Conservation (phyloP, 106 monocot genomes). For the Alisma plantagoaquatica region DNA sequence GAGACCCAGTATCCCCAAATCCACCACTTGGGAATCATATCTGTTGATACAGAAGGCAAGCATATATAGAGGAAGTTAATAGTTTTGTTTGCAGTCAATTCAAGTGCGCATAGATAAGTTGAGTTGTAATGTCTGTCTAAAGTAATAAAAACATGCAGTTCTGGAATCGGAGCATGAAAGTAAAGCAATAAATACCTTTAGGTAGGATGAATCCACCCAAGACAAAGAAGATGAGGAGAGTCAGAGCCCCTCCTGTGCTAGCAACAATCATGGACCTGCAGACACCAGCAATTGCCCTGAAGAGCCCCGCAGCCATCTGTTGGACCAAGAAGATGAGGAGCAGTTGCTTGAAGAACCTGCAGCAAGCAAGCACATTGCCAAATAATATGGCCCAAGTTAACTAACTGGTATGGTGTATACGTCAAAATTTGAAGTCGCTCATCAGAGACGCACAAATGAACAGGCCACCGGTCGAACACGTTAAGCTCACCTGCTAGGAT, state of each 20-base stretch:
- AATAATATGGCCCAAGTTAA: too few relatives aligned
- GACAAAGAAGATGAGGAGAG: constrained; percentile 34
- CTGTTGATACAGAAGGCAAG: constrained; percentile 14
- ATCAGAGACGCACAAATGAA: too few relatives aligned
- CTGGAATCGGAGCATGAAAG: too few relatives aligned
- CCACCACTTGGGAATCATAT: constrained; percentile 47
- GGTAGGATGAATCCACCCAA: constrained; percentile 75
- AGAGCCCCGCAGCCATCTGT: constrained; percentile 67
- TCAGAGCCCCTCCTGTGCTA: constrained; percentile 41
- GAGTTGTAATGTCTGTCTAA: too few relatives aligned
- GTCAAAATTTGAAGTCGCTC: too few relatives aligned
- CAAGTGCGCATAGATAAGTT: too few relatives aligned
- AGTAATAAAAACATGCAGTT: too few relatives aligned
- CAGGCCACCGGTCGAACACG: too few relatives aligned
- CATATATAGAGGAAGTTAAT: neutral
- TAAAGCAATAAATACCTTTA: too few relatives aligned
- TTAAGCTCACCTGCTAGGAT: constrained; percentile 36
- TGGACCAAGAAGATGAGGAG: constrained; percentile 37
- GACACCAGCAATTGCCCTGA: constrained; percentile 33
- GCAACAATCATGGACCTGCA: constrained; percentile 37
- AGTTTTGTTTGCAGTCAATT: too few relatives aligned
- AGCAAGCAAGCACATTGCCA: too few relatives aligned
- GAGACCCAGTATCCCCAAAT: constrained; percentile 57
- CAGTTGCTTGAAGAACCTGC: constrained; percentile 62
- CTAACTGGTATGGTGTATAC: too few relatives aligned